Conservation (phyloP, 352 stramenopile species). For the Phytophthora pinifolia region DNA sequence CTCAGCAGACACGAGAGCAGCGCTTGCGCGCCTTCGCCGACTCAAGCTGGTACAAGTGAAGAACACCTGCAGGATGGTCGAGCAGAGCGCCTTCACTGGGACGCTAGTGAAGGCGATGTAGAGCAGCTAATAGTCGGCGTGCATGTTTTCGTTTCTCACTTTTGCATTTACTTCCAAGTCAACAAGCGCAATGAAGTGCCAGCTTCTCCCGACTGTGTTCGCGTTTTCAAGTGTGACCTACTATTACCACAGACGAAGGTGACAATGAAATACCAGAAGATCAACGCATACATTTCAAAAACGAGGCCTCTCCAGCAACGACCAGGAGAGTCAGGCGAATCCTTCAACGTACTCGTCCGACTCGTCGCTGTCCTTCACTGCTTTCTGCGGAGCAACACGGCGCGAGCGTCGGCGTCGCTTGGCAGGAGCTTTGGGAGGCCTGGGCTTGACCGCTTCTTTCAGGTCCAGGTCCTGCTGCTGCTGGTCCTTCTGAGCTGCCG, state of each 20-base stretch:
- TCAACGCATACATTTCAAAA: constrained; percentile 5
- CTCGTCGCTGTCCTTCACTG: constrained; percentile 30
- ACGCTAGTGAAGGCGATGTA: no score
- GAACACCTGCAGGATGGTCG: no score
- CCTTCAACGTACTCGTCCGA: constrained; percentile 40
- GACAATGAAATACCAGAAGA: constrained; percentile 9
- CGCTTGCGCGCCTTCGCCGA: background rate
- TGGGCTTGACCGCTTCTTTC: constrained; percentile 21
- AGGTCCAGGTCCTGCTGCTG: constrained; percentile 69
- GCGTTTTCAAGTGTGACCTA: no score
- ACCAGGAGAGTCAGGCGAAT: constrained; percentile 17
- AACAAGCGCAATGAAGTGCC: no score
- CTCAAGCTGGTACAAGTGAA: no score
- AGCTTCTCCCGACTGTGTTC: no score
- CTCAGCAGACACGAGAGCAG: background rate
- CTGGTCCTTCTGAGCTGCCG: constrained; percentile 61
- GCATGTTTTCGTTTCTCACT: no score
- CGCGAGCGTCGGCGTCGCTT: constrained; percentile 44
- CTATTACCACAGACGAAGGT: constrained; percentile 16
- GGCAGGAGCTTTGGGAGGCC: constrained; percentile 9
- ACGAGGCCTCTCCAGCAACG: no score
- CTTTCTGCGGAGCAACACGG: constrained; percentile 3
- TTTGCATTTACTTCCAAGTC: no score
- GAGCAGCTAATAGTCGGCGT: no score
- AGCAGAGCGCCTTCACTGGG: constrained; percentile 7